Conservation (phyloP, 306 rosid species). For the Senna siamea region DNA sequence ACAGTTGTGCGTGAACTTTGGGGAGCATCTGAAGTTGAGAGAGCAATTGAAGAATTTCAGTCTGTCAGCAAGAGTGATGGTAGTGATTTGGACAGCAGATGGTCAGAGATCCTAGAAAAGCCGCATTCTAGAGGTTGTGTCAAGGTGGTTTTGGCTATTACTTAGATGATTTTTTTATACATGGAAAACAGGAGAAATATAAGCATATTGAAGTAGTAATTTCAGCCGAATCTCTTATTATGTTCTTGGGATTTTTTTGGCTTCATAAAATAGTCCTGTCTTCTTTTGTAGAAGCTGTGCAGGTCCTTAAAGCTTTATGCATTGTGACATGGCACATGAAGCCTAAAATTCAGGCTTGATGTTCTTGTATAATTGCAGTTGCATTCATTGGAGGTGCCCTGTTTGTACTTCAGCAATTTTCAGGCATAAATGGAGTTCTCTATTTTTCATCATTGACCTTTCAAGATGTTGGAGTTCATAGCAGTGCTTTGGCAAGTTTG, state of each 20-base stretch:
- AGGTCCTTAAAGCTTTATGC: conserved; percentile 15
- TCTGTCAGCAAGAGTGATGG: conserved; percentile 75
- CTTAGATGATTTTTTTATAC: conserved; percentile 15
- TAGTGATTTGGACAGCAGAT: conserved; percentile 71
- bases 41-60: conserved; percentile 76
- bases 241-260: conserved; percentile 1
- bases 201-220: conserved; percentile 15
- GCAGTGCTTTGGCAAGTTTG: conserved; percentile 75
- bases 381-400: conserved; percentile 81
- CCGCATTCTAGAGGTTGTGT: conserved; percentile 93
- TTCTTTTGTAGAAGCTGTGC: conserved; percentile 20
- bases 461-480: conserved; percentile 75
- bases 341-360: conserved; percentile 26
- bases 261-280: conserved; percentile 16
- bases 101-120: conserved; percentile 78
- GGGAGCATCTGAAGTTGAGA: conserved; percentile 83
- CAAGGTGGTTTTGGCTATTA: conserved; percentile 60
- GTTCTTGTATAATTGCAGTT: conserved; percentile 63
- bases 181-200: conserved; percentile 23
- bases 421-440: conserved; percentile 92
- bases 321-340: conserved; percentile 4
- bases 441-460: conserved; percentile 90
- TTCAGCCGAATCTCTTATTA: conserved; percentile 7
- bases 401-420: conserved; percentile 85
- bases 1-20: conserved; percentile 67